These are phyloP conservation scores for Coprinopsis sp. DNA, from an alignment of 768 basidiomycete genomes.

Conservation along the genomic window DNA sequence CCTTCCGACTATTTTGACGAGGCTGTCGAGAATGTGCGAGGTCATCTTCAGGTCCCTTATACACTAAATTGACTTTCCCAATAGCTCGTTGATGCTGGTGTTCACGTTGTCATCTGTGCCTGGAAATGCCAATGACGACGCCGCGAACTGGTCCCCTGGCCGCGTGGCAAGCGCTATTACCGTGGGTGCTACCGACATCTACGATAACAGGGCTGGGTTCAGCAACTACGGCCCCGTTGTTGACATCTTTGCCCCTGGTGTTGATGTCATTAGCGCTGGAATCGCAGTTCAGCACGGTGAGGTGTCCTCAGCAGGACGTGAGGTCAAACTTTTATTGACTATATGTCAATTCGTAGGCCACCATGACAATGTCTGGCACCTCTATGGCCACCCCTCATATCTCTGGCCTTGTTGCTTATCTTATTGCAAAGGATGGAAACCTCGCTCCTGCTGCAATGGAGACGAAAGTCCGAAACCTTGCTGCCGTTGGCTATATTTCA, in stretches of 20 bases:
- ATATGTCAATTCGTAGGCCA: no score
- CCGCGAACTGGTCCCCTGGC: conserved; percentile 30
- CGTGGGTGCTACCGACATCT: conserved; percentile 35
- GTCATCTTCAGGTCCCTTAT: no score
- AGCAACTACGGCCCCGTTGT: conserved; percentile 40
- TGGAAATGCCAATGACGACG: conserved; percentile 31
- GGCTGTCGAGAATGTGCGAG: no score
- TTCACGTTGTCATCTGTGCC: conserved; percentile 32
- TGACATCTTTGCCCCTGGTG: conserved; percentile 39
- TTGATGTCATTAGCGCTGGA: conserved; percentile 27
- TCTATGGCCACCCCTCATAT: conserved; percentile 34
- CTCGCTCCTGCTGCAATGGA: conserved; percentile 23
- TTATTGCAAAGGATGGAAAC: conserved; percentile 26
- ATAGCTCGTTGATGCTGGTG: no score
- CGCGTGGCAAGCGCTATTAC: conserved; percentile 31
- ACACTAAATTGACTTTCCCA: no score
- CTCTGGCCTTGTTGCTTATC: conserved; percentile 32
- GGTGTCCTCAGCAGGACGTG: background rate
- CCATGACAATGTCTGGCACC: conserved; percentile 20
- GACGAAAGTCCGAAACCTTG: conserved; percentile 18
- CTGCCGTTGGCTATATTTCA: conserved; percentile 19
- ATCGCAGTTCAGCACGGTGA: conserved; percentile 19
- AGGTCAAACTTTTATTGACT: no score
- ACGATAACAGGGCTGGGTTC: conserved; percentile 29
- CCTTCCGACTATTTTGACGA: no score